Conservation (phyloP, 1,139 yeast genomes). For the Taphrina pruni region DNA sequence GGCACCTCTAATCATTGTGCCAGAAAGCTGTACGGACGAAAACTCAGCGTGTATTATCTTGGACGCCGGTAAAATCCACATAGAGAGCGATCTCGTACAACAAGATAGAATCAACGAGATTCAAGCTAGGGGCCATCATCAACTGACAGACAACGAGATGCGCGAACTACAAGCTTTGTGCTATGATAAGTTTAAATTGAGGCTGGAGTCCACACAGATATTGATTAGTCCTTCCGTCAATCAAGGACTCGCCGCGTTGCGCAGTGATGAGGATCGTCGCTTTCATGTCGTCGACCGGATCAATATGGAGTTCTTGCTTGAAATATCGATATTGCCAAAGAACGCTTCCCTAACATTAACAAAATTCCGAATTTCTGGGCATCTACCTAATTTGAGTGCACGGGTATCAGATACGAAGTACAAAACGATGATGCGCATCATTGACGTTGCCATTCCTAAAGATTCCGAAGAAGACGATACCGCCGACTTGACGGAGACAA, state of each 20-base stretch:
- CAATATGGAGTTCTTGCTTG: constrained; percentile 73
- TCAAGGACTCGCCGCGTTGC: constrained; percentile 72
- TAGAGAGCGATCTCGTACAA: constrained; percentile 80
- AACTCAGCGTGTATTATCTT: constrained; percentile 87
- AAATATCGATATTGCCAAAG: constrained; percentile 81
- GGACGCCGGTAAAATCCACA: constrained; percentile 95
- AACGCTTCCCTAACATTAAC: constrained; percentile 68
- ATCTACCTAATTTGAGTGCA: constrained; percentile 74
- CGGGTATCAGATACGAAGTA: constrained; percentile 88
- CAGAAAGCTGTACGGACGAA: constrained; percentile 78
- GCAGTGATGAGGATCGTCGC: constrained; percentile 55
- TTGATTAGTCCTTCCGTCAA: constrained; percentile 82
- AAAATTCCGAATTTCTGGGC: constrained; percentile 73
- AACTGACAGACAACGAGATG: constrained; percentile 77
- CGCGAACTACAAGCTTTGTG: constrained; percentile 71
- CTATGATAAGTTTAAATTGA: constrained; percentile 85
- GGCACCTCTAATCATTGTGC: constrained; percentile 90
- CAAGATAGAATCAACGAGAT: constrained; percentile 71
- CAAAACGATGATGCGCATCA: constrained; percentile 77
- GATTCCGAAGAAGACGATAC: constrained; percentile 52
- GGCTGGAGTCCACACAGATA: constrained; percentile 75
- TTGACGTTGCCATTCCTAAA: constrained; percentile 73
- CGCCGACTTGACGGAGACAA: not conserved
- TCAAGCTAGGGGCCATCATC: constrained; percentile 66
- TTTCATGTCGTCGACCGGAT: constrained; percentile 75